Conservation (phyloP, 306 rosid species). For the Abrus precatorius region DNA sequence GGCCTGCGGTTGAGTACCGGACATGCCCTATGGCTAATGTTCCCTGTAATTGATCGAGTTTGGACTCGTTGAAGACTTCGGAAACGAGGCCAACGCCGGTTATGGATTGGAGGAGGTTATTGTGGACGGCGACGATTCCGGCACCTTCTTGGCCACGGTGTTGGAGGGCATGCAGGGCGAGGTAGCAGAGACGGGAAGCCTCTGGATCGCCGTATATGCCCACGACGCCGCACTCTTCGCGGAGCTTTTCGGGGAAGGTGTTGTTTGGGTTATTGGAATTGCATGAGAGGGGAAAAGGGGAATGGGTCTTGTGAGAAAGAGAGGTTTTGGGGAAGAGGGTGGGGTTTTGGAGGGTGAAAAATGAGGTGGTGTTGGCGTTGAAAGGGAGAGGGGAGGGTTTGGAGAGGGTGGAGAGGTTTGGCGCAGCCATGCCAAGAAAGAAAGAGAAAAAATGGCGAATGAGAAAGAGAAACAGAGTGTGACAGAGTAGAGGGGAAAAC, state of each 20-base stretch:
- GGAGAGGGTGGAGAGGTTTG: conserved; percentile 42
- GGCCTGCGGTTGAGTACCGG: conserved; percentile 86
- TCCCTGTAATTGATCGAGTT: conserved; percentile 73
- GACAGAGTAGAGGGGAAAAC: not conserved
- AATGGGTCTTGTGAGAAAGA: conserved; percentile 28
- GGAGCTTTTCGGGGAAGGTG: conserved; percentile 65
- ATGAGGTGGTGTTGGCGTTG: conserved; percentile 14
- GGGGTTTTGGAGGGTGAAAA: conserved; percentile 52
- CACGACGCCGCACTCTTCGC: conserved; percentile 95
- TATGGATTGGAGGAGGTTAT: conserved; percentile 63
- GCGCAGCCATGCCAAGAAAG: conserved; percentile 49
- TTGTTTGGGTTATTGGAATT: conserved; percentile 54
- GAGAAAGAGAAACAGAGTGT: not conserved
- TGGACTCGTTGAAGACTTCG: conserved; percentile 73
- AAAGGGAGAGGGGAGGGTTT: conserved; percentile 37
- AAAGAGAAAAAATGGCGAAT: no score
- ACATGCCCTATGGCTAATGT: conserved; percentile 82
- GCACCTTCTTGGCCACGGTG: conserved; percentile 99
- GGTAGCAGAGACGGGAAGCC: conserved; percentile 74
- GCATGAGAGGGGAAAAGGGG: conserved; percentile 1
- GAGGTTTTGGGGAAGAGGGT: conserved; percentile 5
- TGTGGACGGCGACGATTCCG: conserved; percentile 73
- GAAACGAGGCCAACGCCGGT: conserved; percentile 91
- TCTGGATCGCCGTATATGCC: conserved; percentile 87
- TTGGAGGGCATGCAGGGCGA: conserved; percentile 93